Evolutionary conservation across 176 grass and related monocot genomes (phyloP).

Genomic region (Ampelocalamus luodianensis): DNA sequence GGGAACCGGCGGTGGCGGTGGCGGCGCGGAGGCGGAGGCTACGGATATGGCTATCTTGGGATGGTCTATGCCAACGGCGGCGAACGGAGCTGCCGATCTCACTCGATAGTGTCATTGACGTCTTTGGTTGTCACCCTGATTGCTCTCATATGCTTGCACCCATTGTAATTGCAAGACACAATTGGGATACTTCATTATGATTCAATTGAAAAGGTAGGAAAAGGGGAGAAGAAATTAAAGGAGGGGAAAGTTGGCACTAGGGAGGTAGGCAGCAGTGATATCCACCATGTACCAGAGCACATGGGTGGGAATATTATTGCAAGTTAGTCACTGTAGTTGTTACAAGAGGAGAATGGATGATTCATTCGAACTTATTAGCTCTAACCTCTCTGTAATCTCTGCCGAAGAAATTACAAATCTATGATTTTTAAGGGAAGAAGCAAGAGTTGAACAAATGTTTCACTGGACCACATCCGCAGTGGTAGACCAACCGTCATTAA

Average conservation of each 20-base stretch:
- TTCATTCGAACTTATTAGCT: not conserved
- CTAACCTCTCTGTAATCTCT: not conserved
- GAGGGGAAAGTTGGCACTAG: constrained; percentile 14
- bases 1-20: not conserved
- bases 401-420: not conserved
- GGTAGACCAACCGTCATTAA: not conserved
- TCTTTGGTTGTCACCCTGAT: not conserved
- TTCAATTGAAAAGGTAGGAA: constrained; percentile 41
- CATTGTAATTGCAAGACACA: constrained; percentile 36
- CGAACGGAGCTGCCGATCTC: not conserved
- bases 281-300: constrained; percentile 41
- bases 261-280: constrained; percentile 21
- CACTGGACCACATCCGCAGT: not conserved
- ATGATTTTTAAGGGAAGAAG: not conserved
- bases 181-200: constrained; percentile 39
- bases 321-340: constrained; percentile 15
- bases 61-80: constrained; percentile 61
- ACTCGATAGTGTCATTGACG: not conserved
- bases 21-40: not conserved
- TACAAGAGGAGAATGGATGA: constrained; percentile 18
- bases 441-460: not conserved
- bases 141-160: constrained; percentile 36
- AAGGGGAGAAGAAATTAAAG: not conserved
- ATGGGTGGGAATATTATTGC: constrained; percentile 37
- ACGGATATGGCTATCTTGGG: constrained; percentile 50